Evolutionary conservation across 1,284 basidiomycete species (phyloP).

Genomic region (Ustilago curta): DNA sequence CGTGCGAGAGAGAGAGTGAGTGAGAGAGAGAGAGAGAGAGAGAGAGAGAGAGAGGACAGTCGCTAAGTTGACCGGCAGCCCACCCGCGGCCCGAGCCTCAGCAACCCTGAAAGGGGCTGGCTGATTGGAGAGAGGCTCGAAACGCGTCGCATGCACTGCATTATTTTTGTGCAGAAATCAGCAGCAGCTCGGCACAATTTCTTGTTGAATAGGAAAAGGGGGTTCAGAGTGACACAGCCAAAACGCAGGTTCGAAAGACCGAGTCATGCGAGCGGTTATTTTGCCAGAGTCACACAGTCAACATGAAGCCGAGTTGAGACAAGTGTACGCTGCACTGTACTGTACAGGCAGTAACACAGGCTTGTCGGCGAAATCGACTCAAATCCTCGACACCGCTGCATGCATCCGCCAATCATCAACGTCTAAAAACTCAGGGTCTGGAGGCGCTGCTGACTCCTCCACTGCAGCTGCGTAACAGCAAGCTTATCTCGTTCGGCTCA

Average conservation of each 20-base stretch:
- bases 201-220: neutral
- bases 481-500: slow-evolving; percentile 36
- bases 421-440: slow-evolving; percentile 29
- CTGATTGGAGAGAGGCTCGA: slow-evolving; percentile 14
- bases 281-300: neutral
- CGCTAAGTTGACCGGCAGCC: slow-evolving; percentile 13
- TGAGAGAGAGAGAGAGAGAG: slow-evolving; percentile 7
- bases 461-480: slow-evolving; percentile 13
- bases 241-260: too few species aligned
- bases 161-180: slow-evolving; percentile 3
- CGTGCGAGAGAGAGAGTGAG: slow-evolving; percentile 10
- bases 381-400: neutral
- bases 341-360: too few species aligned
- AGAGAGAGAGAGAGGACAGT: neutral
- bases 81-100: neutral
- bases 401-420: slow-evolving; percentile 22
- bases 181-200: neutral
- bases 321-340: slow-evolving; percentile 9
- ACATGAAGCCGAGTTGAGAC: slow-evolving; percentile 16
- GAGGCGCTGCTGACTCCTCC: slow-evolving; percentile 34
- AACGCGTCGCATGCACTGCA: slow-evolving; percentile 1
- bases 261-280: slow-evolving; percentile 7
- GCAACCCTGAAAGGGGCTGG: slow-evolving; percentile 15
- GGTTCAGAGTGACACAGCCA: neutral
- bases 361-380: neutral